A percentile compares a stretch with the other conserved stretches of the same genome.
phyloP scores from a whole-genome alignment of 2,329 filamentous ascomycete genomes.

The Xylaria sp. region DNA sequence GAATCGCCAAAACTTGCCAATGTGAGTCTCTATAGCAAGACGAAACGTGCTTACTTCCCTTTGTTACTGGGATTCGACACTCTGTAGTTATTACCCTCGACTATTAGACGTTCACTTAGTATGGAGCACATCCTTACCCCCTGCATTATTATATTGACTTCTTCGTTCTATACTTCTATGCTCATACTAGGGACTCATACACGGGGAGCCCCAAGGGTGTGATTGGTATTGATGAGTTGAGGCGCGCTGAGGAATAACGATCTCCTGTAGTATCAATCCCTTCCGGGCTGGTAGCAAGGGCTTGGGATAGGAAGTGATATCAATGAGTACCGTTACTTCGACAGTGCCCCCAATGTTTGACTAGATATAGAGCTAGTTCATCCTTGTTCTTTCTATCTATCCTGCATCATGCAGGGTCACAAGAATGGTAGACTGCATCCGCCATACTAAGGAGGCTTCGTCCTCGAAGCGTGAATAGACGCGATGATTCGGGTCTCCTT shows the following conservation, averaged over 20 bases:
- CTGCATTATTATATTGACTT: neutral
- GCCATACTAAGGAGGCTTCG: conserved; percentile 28
- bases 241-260: conserved; percentile 38
- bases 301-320: conserved; percentile 18
- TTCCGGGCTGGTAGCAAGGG: conserved; percentile 12
- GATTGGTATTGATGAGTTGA: conserved; percentile 38
- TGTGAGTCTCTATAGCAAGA: neutral
- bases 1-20: neutral
- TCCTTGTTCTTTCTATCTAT: conserved; percentile 14
- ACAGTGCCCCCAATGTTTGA: conserved; percentile 19
- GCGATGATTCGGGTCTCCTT: conserved; percentile 30
- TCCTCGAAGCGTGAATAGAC: conserved; percentile 28
- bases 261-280: conserved; percentile 29
- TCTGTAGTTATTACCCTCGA: neutral
- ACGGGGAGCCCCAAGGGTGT: conserved; percentile 32
- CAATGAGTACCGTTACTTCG: conserved; percentile 26
- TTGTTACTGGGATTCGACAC: neutral
- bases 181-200: conserved; percentile 6
- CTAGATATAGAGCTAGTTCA: conserved; percentile 20
- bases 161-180: neutral
- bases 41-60: neutral
- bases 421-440: conserved; percentile 38
- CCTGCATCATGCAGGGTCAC: conserved; percentile 34
- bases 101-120: neutral
- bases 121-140: neutral